Evolutionary conservation across 1,139 yeast genomes (phyloP), one percentile per base, ranked within the genome.

Genomic region (Eremothecium coryli): DNA sequence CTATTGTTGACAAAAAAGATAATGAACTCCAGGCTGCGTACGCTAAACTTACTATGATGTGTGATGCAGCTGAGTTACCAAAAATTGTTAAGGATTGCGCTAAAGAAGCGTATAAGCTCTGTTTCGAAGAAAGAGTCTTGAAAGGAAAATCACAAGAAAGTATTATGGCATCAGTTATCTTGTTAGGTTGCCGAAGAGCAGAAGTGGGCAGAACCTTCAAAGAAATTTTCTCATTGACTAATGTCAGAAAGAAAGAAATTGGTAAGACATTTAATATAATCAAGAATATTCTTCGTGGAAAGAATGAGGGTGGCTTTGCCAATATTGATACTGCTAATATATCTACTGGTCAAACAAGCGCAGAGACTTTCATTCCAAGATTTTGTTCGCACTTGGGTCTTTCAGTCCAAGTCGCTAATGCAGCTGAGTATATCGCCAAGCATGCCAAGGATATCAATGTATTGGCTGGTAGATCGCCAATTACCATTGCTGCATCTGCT

Each of bases 21-120:
- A 81, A 81, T 46, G 93, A 84, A 24, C 67, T 90, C 36, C 84
- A 86, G 40, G 75, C 90, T 1, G 97, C 97, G 1, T 90, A 82
- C 61, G 78, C 93, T 21, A 82, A 80, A 56, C 86, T 90, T 24
- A 77, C 95, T 1, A 94, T 86, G 63, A 82, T 90, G 84, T 90
- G 97, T 60, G 98, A 90, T 55, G 97, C 96, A 11, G 93, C 85
- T 47, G 93, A 86, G 56, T 64, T 90, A 39, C 97, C 98, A 3
- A 81, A 82, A 54, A 84, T 90, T 44, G 97, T 90, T 7, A 95
- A 86, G 56, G 98, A 90, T 61, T 93, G 95, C 45, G 96, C 97
- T 21, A 90, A 90, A 56, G 97, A 90, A 60, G 95, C 93, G 17
- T 90, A 82, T 59, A 88, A 88, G 56, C 64, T 88, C 42, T 95